phyloP scores from a whole-genome alignment of 148 eudicot species.

The Amaranthus hypochondriacus region DNA sequence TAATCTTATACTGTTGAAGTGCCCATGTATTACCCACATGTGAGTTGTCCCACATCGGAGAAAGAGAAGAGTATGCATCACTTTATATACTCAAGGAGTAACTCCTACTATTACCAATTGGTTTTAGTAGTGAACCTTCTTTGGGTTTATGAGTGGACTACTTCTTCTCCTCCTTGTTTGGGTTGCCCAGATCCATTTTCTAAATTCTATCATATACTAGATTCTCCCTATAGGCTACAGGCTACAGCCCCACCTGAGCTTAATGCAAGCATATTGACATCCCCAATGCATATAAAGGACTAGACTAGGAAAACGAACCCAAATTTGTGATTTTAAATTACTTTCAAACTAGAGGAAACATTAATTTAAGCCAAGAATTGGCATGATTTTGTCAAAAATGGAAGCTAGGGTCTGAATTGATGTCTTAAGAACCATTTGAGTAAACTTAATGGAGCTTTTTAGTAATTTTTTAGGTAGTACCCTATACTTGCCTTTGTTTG shows the following conservation, averaged over 20 bases:
- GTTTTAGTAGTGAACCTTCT: too few relatives aligned
- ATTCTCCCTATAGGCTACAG: slow-evolving; percentile 1
- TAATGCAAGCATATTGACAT: not conserved
- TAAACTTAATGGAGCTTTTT: slow-evolving; percentile 4
- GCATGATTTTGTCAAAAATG: not conserved
- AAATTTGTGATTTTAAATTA: not conserved
- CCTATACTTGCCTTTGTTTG: slow-evolving; percentile 24
- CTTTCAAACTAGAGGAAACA: slow-evolving; percentile 9
- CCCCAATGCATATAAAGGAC: too few relatives aligned
- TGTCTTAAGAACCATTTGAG: slow-evolving; percentile 15
- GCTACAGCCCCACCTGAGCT: not conserved
- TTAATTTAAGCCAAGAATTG: not conserved
- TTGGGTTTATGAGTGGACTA: too few relatives aligned
- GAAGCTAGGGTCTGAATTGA: not conserved
- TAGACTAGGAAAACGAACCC: not conserved
- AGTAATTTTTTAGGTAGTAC: slow-evolving; percentile 10
- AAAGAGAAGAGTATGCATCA: too few relatives aligned
- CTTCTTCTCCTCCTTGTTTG: too few relatives aligned
- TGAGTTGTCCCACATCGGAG: too few relatives aligned
- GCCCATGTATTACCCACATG: too few relatives aligned
- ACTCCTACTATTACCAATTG: too few relatives aligned
- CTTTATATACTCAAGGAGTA: too few relatives aligned
- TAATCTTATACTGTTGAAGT: too few relatives aligned
- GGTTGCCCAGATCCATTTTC: too few relatives aligned
- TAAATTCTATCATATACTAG: not conserved